phyloP scores from a whole-genome alignment of 352 stramenopile genomes.

The Globisporangium yorkense region DNA sequence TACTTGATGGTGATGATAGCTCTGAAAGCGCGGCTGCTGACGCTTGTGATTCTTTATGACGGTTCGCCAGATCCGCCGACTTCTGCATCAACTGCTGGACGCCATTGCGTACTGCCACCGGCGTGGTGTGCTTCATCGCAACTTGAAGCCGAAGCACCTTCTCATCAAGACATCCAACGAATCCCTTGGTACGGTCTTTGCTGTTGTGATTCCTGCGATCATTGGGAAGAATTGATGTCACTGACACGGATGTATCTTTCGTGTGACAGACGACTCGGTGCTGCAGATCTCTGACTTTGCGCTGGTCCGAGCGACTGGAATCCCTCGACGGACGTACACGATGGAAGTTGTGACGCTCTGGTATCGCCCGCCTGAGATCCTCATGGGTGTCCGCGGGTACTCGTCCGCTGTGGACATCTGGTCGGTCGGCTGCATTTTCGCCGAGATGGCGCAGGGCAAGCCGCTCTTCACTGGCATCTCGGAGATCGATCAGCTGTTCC shows the following conservation, averaged over 20 bases:
- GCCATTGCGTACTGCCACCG: constrained; percentile 87
- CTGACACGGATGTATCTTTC: not conserved
- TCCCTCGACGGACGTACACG: constrained; percentile 86
- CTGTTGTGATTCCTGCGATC: not conserved
- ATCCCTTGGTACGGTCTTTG: constrained; percentile 36
- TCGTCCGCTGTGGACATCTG: constrained; percentile 90
- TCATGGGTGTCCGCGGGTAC: constrained; percentile 86
- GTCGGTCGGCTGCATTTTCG: constrained; percentile 97
- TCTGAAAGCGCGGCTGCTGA: not conserved
- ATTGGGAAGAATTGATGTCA: not conserved
- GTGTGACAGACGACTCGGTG: constrained; percentile 41
- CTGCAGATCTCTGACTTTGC: constrained; percentile 87
- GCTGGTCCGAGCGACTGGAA: constrained; percentile 79
- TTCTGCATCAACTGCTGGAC: constrained; percentile 85
- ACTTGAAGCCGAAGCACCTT: constrained; percentile 89
- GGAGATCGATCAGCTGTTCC: constrained; percentile 83
- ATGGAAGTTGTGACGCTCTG: constrained; percentile 90
- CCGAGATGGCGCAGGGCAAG: constrained; percentile 91
- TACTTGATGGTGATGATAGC: not conserved
- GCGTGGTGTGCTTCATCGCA: constrained; percentile 84
- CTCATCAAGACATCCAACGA: constrained; percentile 74
- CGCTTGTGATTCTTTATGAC: too few species aligned
- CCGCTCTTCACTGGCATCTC: constrained; percentile 79
- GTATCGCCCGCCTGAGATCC: constrained; percentile 87
- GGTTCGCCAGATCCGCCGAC: constrained; percentile 44